A percentile compares a stretch with the other conserved stretches of the same genome.
phyloP scores from a whole-genome alignment of 306 rosid genomes.

The Pueraria montana region DNA sequence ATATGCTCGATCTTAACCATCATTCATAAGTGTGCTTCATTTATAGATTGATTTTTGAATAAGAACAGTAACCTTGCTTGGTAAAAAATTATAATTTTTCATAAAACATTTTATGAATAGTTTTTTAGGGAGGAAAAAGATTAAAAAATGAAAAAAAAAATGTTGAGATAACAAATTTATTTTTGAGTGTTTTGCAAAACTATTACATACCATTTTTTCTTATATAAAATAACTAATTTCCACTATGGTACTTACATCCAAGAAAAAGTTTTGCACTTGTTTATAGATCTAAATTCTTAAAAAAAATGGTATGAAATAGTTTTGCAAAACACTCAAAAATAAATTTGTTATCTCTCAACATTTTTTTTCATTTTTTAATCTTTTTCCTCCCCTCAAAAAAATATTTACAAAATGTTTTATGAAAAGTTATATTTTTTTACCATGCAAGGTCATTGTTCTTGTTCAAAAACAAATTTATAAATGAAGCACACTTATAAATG shows the following conservation, averaged over 20 bases:
- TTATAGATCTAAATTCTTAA: not conserved
- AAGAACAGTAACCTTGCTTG: not conserved
- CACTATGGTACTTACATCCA: not conserved
- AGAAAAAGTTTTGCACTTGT: not conserved
- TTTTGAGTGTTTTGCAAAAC: not conserved
- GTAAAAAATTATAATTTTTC: not conserved
- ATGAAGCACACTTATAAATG: not conserved
- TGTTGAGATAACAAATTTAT: not conserved
- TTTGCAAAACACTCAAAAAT: not conserved
- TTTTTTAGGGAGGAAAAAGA: not conserved
- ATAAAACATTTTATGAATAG: too few relatives aligned
- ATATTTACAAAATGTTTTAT: not conserved
- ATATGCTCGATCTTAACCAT: not conserved
- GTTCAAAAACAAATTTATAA: not conserved
- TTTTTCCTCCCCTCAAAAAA: not conserved
- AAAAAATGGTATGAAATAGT: not conserved
- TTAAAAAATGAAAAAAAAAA: not conserved
- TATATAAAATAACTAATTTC: not conserved
- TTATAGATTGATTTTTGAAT: not conserved
- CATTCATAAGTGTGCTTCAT: not conserved
- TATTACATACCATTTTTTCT: not conserved
- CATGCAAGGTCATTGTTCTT: not conserved
- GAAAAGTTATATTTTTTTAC: not conserved
- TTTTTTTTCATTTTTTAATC: not conserved
- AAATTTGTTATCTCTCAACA: not conserved